Evolutionary conservation across 495 filamentous ascomycete species (phyloP), one percentile per base, ranked within the genome.

Genomic region (Aspergillus campestris): DNA sequence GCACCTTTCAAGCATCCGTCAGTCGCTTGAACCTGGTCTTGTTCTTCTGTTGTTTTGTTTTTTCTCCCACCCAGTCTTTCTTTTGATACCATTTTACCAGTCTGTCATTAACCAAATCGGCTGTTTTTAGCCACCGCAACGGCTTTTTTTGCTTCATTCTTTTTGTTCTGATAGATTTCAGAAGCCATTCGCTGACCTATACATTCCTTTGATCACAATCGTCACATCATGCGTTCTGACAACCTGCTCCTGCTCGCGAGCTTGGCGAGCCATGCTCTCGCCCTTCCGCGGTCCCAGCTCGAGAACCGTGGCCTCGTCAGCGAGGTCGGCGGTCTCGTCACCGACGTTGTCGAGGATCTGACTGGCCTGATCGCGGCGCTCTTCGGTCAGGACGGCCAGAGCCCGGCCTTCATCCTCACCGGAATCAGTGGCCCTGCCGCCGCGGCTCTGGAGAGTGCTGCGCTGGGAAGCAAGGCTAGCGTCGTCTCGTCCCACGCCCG

Each of bases 391-490:
- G 49, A 49, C 24, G 44, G 52, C 18, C 33, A 51, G 7, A 50
- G 41, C 45, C 49, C 58, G 9, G 47, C 38, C 11, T 45, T 43
- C 15, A 29, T 65, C 34, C 57, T 70, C 38, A 41, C 37, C 50
- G 62, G 60, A 27, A 53, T 72, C 44, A 60, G 50, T 41, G 59
- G 61, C n/a, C 45, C 59, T 44, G 67, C 54, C 51, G 67, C 67
- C 36, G 69, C 66, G 11, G 69, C 67, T 36, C 59, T 71, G 6
- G 48, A 61, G 39, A 63, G 62, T 50, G 58, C 61, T 62, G 63
- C 62, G 46, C 43, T 71, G 40, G 69, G 69, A 55, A 64, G 61
- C 53, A 59, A 52, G 49, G 54, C 62, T 33, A 57, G 54, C 36
- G 40, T 38, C n/a, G 57, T 71, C 34, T 48, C 63, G 34, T 42